Conservation (phyloP, 73 alveolate species). For the Paramecium primaurelia region DNA sequence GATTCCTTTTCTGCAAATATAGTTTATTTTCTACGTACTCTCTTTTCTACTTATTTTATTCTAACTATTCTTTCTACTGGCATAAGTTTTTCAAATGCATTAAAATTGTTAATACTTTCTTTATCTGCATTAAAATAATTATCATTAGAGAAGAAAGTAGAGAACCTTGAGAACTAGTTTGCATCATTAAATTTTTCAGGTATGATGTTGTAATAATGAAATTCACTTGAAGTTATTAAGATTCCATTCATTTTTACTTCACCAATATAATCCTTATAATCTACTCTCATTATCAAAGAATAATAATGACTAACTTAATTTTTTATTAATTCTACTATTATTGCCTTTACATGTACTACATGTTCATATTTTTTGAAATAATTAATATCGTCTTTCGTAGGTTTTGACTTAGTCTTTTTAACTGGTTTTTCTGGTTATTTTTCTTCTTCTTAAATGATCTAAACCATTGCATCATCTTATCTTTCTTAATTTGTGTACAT, state of each 20-base stretch:
- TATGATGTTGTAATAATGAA: background rate
- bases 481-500: background rate
- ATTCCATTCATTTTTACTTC: background rate
- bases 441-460: background rate
- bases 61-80: background rate
- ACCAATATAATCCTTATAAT: background rate
- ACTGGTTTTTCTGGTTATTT: background rate
- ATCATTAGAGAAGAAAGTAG: background rate
- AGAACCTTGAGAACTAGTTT: background rate
- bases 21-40: background rate
- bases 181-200: background rate
- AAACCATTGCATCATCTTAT: background rate
- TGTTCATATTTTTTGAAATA: background rate
- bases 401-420: background rate
- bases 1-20: background rate
- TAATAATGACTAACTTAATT: background rate
- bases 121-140: constrained; percentile 1
- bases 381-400: background rate
- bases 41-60: background rate
- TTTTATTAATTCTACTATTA: background rate
- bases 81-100: background rate
- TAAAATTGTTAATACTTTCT: background rate
- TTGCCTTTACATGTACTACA: background rate
- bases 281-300: background rate
- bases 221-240: background rate